Base-by-base conservation (phyloP, 2,329 filamentous ascomycete species). In the Cytospora schulzeri region DNA sequence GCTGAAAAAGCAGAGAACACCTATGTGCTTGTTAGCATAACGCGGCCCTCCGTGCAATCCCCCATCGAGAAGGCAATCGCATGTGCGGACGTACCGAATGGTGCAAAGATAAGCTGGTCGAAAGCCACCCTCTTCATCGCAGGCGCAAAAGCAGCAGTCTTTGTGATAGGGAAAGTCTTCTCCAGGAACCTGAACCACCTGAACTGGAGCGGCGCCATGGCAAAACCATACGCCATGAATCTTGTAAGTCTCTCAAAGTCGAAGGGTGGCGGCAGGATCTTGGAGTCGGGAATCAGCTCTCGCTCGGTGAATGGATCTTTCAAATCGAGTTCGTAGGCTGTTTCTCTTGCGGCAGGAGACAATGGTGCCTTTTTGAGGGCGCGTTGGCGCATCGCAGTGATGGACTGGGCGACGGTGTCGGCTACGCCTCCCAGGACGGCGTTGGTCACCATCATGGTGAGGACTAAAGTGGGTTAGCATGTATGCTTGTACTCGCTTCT, bases 361-460 rank as follows among this genome's bases (percentile, higher is more conserved):
- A 85, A 84, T 63, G 85, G 85, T 6, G 83, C 79, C 74, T 91
- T 91, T 66, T 85, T 85, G 4, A 87, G 72, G 9, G 88, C 84
- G 67, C 87, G 86, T 74, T 90, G 79, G 65, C 91, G 89, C 66
- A 97, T 85, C 24, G 93, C 88, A 3, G 95, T 96, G 75, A 99
- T 91, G 65, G 91, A 89, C 77, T 99, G 95, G 65, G 95, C 95
- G 56, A 96, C 92, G 38, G 95, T 98, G 78, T 99, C 95, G 77
- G 95, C 95, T 70, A 99, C 90, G 71, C 95, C 95, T 79, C 92
- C 93, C 65, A 99, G 88, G 63, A 98, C 90, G 70, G 95, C 91
- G 80, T 99, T 99, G 76, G 94, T 97, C 74, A 97, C 92, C 94
- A 99, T 99, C 78, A 96, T 99, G 68, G 95, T 99, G 73, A 99